Base-by-base conservation (phyloP, 169 alveolate genomes). In the Neospora caninum region DNA sequence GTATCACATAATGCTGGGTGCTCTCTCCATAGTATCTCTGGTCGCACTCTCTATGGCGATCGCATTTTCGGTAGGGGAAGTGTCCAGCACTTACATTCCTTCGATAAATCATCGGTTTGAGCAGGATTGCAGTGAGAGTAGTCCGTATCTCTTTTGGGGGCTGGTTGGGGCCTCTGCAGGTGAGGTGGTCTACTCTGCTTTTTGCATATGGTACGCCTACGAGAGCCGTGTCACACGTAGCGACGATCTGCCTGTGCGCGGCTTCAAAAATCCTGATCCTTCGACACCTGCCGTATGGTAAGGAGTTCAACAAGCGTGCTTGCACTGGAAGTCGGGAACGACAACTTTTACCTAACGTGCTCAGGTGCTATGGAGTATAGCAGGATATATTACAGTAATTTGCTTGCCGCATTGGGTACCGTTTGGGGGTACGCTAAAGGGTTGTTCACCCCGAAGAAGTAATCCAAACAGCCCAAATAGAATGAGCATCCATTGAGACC, bases 111-210 rank as follows among this genome's bases (percentile, higher is more conserved):
- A 25, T 7, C 7, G 41, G 45, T 31, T 27, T 64, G 78, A 16
- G 87, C 87, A 78, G 87, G 87, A 78, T 9, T 78, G 87, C 87
- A 39, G 87, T 38, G 43, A 0, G 41, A 78, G 87, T 7, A 78
- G 31, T 34, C 87, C 87, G 7, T 39, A 25, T 22, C 87, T 31
- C 45, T 78, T 78, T 39, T 78, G 87, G 87, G 27, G 41, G 0
- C 20, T 39, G 34, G 31, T 34, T 20, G 39, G 53, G 18, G 87
- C 45, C n/a, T 78, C 87, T 39, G 45, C 87, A 34, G 87, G 87
- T 78, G n/a, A 34, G 87, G 87, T 0, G 41, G 41, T 78, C 13
- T 45, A 29, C 36, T n/a, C 58, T 49, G 4, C 18, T 49, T 13
- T 49, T 49, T 49, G 58, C 18, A 1, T 1, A 49, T 49, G 58